Conservation (phyloP, 306 rosid genomes). For the Inga leiocalycina region DNA sequence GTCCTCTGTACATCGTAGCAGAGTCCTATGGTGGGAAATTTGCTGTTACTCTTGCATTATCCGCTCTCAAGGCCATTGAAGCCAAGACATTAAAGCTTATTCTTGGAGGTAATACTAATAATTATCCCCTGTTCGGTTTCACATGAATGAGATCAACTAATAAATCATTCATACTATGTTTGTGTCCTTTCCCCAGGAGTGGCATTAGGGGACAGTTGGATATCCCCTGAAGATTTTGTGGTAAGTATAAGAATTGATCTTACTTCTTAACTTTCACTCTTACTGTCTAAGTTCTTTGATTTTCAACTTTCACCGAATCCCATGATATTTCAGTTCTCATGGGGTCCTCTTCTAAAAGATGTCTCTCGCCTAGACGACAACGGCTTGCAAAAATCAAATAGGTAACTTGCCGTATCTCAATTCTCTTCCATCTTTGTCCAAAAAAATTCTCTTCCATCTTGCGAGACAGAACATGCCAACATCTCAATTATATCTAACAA, state of each 20-base stretch:
- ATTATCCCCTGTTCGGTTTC: neutral
- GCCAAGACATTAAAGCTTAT: constrained; percentile 55
- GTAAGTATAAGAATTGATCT: constrained; percentile 37
- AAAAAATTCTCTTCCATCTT: constrained; percentile 1
- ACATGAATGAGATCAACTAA: neutral
- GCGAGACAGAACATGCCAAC: neutral
- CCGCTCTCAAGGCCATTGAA: constrained; percentile 66
- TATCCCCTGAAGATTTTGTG: constrained; percentile 94
- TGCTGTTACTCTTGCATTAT: constrained; percentile 77
- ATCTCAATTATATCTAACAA: constrained; percentile 28
- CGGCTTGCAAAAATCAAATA: constrained; percentile 60
- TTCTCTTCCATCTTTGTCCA: constrained; percentile 1
- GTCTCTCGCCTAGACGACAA: constrained; percentile 72
- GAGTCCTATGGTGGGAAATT: constrained; percentile 95
- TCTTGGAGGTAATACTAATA: constrained; percentile 56
- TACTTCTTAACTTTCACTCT: neutral
- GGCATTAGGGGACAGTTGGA: constrained; percentile 92
- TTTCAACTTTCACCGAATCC: neutral
- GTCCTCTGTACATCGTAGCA: constrained; percentile 80
- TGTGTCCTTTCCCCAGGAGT: constrained; percentile 58
- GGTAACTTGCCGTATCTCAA: constrained; percentile 34
- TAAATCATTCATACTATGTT: neutral
- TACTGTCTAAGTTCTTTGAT: neutral
- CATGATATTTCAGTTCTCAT: constrained; percentile 57
- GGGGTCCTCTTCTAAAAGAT: constrained; percentile 98